Base-by-base conservation (phyloP, 768 basidiomycete species). In the Boletus subparvulus region DNA sequence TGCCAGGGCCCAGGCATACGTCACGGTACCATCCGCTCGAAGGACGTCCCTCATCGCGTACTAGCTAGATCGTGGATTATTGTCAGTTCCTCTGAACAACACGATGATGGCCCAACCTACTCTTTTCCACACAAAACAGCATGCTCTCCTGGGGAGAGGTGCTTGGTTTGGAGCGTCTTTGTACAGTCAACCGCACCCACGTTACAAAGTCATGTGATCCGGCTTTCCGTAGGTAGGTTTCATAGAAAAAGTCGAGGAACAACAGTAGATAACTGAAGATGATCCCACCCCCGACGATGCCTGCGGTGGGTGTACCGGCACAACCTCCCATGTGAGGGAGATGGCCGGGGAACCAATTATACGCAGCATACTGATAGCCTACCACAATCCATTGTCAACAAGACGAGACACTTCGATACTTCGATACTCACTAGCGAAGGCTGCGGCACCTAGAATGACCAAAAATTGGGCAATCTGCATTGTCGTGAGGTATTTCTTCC, bases 401-500 rank as follows among this genome's bases (percentile, higher is more conserved):
- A 32, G 12, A 13, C 2, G 5, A 19, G 21, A 42, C 1, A 16
- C 0, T 2, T 17, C 13, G n/a, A 24, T 6, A 3, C 11, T 16
- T 26, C 1, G 13, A 41, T 11, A 54, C 65, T 58, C 50, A 65
- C 65, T 21, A 4, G 50, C 56, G 9, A 65, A 66, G 42, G 45
- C 17, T 2, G 32, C 48, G 1, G 45, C 11, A 17, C 33, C 42
- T 14, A 66, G 57, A 28, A 66, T 63, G 26, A 65, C 46, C 37
- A 68, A 0, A 16, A 67, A 68, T 41, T 67, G 66, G 35, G 40
- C 19, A 4, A 67, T 67, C 35, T 67, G 66, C 50, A 67, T 57
- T 3, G 59, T 55, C 12, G 66, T 67, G 8, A 67, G 66, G 42
- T 67, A 37, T 56, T 52, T n/a, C 51, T 67, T 67, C 66, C 66